Conservation (phyloP, 2,329 filamentous ascomycete genomes). For the Ophiostoma sp. region DNA sequence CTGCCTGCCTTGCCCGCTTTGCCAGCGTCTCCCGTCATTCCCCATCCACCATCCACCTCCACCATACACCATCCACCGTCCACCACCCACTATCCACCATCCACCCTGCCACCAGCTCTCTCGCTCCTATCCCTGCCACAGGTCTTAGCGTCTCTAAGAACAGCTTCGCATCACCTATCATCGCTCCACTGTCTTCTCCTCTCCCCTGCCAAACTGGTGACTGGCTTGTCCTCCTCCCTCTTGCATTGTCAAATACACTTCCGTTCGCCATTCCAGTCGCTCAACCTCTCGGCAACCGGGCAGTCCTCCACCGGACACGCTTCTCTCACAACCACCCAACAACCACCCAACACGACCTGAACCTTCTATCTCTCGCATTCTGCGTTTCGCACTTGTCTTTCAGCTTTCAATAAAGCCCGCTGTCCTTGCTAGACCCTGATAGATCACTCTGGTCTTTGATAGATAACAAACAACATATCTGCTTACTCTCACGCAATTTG, state of each 20-base stretch:
- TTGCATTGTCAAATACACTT: neutral
- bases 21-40: slow-evolving; percentile 4
- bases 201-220: neutral
- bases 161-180: slow-evolving; percentile 2
- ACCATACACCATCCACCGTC: neutral
- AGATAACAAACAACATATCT: slow-evolving; percentile 3
- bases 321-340: no score
- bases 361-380: neutral
- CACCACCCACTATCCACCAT: neutral
- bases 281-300: no score
- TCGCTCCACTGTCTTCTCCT: slow-evolving; percentile 7
- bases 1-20: neutral
- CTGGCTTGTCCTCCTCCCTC: neutral
- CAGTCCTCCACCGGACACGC: no score
- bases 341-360: no score
- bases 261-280: neutral
- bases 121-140: neutral
- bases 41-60: neutral
- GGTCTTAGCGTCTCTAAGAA: slow-evolving; percentile 11
- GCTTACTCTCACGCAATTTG: neutral
- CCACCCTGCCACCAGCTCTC: neutral
- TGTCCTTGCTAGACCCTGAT: neutral
- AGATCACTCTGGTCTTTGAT: neutral
- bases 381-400: neutral
- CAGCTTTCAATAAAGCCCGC: neutral